Percentiles rank a stretch among this genome's conserved stretches.
Evolutionary conservation across 129 eudicot genomes (phyloP).

Genomic region (Scalesia atractyloides): DNA sequence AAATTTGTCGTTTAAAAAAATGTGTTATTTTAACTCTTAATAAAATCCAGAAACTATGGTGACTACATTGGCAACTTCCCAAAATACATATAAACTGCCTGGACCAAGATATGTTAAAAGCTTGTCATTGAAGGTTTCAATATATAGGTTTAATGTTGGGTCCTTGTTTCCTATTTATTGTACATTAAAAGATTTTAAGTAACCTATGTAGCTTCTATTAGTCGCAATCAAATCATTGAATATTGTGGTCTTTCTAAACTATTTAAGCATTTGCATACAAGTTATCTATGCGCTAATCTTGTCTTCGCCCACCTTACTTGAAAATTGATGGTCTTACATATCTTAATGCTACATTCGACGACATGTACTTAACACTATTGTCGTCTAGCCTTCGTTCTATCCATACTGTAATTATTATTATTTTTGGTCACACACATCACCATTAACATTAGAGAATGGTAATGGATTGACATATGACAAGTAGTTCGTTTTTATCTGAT

Average conservation of each 20-base stretch:
- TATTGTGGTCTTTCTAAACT: neutral
- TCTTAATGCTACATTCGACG: neutral
- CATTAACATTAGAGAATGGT: neutral
- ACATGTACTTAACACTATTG: no score
- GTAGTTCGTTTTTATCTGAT: neutral
- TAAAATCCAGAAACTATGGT: no score
- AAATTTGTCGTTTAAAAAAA: no score
- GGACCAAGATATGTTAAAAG: no score
- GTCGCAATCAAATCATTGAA: neutral
- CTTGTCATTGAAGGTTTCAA: conserved; percentile 19
- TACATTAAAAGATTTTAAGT: neutral
- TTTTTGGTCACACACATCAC: neutral
- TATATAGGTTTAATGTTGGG: conserved; percentile 23
- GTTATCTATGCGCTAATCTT: neutral
- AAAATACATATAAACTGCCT: no score
- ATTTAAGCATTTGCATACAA: neutral
- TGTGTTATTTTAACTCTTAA: no score
- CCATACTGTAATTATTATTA: neutral
- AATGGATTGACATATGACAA: neutral
- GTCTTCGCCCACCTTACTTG: no score
- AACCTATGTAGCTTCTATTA: neutral
- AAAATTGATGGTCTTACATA: neutral
- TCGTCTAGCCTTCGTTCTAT: neutral
- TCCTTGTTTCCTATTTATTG: conserved; percentile 19
- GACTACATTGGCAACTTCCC: no score